These are phyloP conservation scores for Microsporum ferrugineum DNA, from an alignment of 2,329 filamentous ascomycete genomes.

Conservation along the genomic window DNA sequence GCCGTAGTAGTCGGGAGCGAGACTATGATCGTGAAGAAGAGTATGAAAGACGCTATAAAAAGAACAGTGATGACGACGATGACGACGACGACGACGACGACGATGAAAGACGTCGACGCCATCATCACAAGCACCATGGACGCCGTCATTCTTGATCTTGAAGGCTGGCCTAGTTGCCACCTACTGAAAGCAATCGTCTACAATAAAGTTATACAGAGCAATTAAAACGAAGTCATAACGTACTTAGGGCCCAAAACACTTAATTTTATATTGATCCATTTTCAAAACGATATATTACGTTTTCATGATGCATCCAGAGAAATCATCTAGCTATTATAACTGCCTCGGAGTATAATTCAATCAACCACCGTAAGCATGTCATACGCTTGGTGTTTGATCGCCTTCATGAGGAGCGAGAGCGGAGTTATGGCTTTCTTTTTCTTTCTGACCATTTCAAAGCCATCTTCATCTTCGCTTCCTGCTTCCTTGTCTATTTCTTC, in stretches of 20 bases:
- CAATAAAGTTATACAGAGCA: too few relatives aligned
- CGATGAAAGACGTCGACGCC: constrained; percentile 4
- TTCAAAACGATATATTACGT: neutral
- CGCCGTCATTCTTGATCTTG: constrained; percentile 1
- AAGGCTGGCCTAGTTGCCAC: neutral
- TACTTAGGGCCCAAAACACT: too few relatives aligned
- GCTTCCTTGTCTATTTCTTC: constrained; percentile 20
- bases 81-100: constrained; percentile 13
- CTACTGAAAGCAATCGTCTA: neutral
- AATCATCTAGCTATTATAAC: neutral
- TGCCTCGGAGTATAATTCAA: constrained; percentile 20
- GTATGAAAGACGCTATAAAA: constrained; percentile 7
- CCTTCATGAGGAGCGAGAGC: constrained; percentile 36
- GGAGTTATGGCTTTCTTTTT: constrained; percentile 25
- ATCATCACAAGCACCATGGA: constrained; percentile 6
- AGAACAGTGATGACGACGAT: neutral
- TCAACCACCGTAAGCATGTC: constrained; percentile 46
- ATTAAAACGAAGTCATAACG: too few relatives aligned
- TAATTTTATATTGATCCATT: too few relatives aligned
- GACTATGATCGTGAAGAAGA: constrained; percentile 12
- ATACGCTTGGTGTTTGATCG: constrained; percentile 44
- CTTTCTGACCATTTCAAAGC: constrained; percentile 17
- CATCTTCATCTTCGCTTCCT: constrained; percentile 13
- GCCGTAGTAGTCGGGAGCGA: constrained; percentile 18
- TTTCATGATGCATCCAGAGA: neutral